Evolutionary conservation across 352 stramenopile genomes (phyloP).

Genomic region (Globisporangium uncinulatum): DNA sequence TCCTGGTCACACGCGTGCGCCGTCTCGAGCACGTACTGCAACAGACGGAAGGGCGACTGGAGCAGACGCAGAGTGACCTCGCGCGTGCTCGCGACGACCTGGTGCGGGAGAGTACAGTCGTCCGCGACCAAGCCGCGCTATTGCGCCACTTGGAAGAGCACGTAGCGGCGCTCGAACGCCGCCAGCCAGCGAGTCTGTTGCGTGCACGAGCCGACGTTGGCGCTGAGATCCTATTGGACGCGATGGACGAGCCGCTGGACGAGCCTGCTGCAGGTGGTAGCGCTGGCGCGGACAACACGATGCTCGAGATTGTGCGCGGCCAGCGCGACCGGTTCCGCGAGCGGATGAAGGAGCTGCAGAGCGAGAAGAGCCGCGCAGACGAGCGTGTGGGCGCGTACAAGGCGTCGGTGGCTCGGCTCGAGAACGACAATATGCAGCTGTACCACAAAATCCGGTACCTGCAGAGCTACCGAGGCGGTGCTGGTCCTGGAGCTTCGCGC

Average conservation of each 20-base stretch:
- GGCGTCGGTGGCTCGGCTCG: slow-evolving; percentile 59
- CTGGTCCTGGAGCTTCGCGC: slow-evolving; percentile 2
- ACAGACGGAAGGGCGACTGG: slow-evolving; percentile 45
- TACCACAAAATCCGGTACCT: slow-evolving; percentile 89
- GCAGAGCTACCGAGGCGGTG: slow-evolving; percentile 56
- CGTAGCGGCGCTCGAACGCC: slow-evolving; percentile 52
- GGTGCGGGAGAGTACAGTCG: slow-evolving; percentile 24
- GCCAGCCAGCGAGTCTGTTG: slow-evolving; percentile 19
- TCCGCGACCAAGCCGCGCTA: slow-evolving; percentile 45
- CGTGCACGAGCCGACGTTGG: slow-evolving; percentile 31
- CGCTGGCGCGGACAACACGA: slow-evolving; percentile 56
- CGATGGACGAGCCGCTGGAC: slow-evolving; percentile 56
- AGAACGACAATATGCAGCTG: slow-evolving; percentile 89
- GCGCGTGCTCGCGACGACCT: slow-evolving; percentile 26
- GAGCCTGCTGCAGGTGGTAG: neutral
- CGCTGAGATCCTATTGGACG: slow-evolving; percentile 65
- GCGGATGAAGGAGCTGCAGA: slow-evolving; percentile 75
- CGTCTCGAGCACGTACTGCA: slow-evolving; percentile 66
- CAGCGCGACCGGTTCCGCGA: slow-evolving; percentile 81
- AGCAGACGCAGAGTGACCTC: slow-evolving; percentile 28
- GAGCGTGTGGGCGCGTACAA: slow-evolving; percentile 62
- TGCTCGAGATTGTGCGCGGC: slow-evolving; percentile 78
- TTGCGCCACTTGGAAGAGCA: slow-evolving; percentile 62
- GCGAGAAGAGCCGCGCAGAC: slow-evolving; percentile 63
- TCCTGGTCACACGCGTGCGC: slow-evolving; percentile 58